Evolutionary conservation across 257 asterid species (phyloP).

Genomic region (Nicotiana knightiana): DNA sequence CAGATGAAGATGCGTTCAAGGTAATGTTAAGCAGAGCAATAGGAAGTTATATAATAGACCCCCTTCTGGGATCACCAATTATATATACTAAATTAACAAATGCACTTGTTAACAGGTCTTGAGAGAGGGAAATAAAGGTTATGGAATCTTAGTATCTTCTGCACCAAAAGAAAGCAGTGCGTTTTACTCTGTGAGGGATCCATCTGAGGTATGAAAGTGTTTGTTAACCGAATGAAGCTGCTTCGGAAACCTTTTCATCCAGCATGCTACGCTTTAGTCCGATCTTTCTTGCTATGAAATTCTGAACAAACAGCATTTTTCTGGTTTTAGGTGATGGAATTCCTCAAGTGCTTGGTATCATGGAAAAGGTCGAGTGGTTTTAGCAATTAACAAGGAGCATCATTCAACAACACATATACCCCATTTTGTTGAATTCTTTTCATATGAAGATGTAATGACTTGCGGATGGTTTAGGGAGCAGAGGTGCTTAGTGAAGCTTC

Average conservation of each 20-base stretch:
- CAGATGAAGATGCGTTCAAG: slow-evolving; percentile 98
- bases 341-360: slow-evolving; percentile 60
- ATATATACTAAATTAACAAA: slow-evolving; percentile 5
- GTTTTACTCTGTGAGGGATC: slow-evolving; percentile 78
- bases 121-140: slow-evolving; percentile 65
- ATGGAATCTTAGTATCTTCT: slow-evolving; percentile 83
- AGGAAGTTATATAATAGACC: neutral
- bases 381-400: slow-evolving; percentile 10
- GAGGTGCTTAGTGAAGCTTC: slow-evolving; percentile 40
- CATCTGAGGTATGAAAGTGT: slow-evolving; percentile 62
- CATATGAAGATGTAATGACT: slow-evolving; percentile 11
- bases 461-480: slow-evolving; percentile 37
- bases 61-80: neutral
- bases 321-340: slow-evolving; percentile 70
- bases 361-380: slow-evolving; percentile 49
- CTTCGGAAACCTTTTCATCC: neutral
- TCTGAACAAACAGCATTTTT: neutral
- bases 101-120: slow-evolving; percentile 39
- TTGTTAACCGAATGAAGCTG: neutral
- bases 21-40: slow-evolving; percentile 24
- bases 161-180: slow-evolving; percentile 85
- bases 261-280: neutral
- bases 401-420: slow-evolving; percentile 6
- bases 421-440: slow-evolving; percentile 15
- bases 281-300: neutral